These are phyloP conservation scores for Pistacia integerrima DNA, from an alignment of 345 rosid species.

Conservation along the genomic window DNA sequence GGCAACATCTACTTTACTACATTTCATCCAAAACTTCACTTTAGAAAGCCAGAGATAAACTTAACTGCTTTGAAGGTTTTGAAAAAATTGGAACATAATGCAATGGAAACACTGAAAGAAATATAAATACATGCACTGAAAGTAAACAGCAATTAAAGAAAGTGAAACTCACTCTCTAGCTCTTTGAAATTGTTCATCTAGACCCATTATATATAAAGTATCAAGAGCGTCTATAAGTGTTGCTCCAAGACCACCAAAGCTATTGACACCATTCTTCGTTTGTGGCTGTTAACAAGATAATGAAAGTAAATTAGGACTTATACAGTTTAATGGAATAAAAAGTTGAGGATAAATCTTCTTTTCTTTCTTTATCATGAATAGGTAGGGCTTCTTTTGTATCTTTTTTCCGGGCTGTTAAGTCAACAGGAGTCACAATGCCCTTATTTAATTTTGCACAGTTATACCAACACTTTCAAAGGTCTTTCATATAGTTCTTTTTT, in stretches of 20 bases:
- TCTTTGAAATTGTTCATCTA: conserved; percentile 77
- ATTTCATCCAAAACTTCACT: not conserved
- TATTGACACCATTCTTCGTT: conserved; percentile 77
- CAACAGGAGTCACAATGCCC: too few species aligned
- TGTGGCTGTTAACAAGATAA: conserved; percentile 61
- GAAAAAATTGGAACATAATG: not conserved
- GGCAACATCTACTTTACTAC: not conserved
- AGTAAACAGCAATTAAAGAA: conserved; percentile 1
- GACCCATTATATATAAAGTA: conserved; percentile 92
- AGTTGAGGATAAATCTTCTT: too few species aligned
- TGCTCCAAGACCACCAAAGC: conserved; percentile 99
- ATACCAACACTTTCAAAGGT: too few species aligned
- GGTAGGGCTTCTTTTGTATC: too few species aligned
- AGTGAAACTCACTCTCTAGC: conserved; percentile 84
- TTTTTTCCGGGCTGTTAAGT: too few species aligned
- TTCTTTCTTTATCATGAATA: too few species aligned
- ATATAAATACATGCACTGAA: not conserved
- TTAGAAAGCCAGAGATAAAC: not conserved
- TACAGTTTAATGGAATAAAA: too few species aligned
- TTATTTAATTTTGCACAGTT: too few species aligned
- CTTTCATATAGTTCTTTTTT: too few species aligned
- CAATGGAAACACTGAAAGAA: not conserved
- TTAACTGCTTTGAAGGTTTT: not conserved
- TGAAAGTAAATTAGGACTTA: not conserved
- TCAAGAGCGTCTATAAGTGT: conserved; percentile 84